A percentile compares a stretch with the other conserved stretches of the same genome.
phyloP scores from a whole-genome alignment of 768 basidiomycete genomes.

The Macrolepiota fuliginosa region DNA sequence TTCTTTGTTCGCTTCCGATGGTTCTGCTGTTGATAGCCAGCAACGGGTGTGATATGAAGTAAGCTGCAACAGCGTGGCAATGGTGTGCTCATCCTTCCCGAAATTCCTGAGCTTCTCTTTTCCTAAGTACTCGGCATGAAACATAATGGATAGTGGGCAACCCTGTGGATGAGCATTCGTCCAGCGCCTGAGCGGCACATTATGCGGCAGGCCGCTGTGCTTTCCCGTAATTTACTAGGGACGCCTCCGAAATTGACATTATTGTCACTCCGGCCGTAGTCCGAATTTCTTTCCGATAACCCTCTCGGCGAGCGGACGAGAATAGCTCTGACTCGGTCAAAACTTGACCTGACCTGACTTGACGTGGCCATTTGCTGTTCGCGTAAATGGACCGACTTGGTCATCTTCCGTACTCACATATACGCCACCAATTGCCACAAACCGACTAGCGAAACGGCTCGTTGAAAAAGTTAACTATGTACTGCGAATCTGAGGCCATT shows the following conservation, averaged over 20 bases:
- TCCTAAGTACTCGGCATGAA: neutral
- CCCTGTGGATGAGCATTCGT: neutral
- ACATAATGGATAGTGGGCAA: neutral
- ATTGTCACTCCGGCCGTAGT: neutral
- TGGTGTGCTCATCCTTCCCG: neutral
- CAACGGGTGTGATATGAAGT: neutral
- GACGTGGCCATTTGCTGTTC: neutral
- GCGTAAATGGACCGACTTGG: neutral
- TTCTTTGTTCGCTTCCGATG: neutral
- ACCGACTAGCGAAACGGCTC: neutral
- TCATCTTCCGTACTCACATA: neutral
- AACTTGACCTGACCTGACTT: neutral
- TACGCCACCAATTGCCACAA: neutral
- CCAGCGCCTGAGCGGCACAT: neutral
- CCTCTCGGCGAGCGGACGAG: neutral
- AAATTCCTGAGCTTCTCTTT: neutral
- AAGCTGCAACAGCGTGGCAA: constrained; percentile 1
- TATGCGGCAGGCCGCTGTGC: neutral
- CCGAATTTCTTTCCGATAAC: neutral
- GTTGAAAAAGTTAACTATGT: too few relatives aligned
- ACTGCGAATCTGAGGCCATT: neutral
- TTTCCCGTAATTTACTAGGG: neutral
- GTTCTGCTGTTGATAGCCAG: neutral
- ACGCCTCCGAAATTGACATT: neutral
- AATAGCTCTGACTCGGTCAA: neutral